Base-by-base conservation (phyloP, 495 filamentous ascomycete species). In the Neurospora tetraspora region DNA sequence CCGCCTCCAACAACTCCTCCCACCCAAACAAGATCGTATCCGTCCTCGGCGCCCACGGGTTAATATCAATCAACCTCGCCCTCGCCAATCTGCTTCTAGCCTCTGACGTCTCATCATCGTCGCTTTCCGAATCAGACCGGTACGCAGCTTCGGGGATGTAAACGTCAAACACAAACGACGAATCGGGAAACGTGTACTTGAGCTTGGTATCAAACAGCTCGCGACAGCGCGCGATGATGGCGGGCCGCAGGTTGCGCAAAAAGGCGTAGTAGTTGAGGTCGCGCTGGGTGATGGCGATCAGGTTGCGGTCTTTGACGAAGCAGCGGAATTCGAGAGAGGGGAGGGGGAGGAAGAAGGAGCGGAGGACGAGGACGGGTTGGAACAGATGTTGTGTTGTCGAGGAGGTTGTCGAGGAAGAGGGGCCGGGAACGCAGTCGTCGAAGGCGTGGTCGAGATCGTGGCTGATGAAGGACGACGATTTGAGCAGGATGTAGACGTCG, bases 371-470 rank as follows among this genome's bases (percentile, higher is more conserved):
- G 18, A 86, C 82, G 23, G 83, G 84, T 36, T 36, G 34, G 34
- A 36, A 36, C 34, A 8, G n/a, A 14, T 34, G 53, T 16, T 69
- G 45, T 3, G 70, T n/a, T 9, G 39, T 9, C 4, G 31, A 34
- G 5, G 31, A 34, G 31, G 76, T 87, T 79, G 81, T 92, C 90
- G 23, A 38, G 6, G 72, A 36, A 39, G 76, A 53, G 31, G 75
- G 85, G 79, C n/a, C n/a, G 31, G 31, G 31, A 5, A 45, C 87
- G 73, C 91, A 94, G 73, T 90, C 94, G 73, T 96, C 92, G 70
- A 97, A 97, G 3, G 94, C 93, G 78, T 97, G 92, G 76, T 97
- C 93, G 4, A 99, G 84, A 78, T 99, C 96, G 77, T 98, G 94
- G 0, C 91, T 97, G 70, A 98, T 87, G 79, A 98, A 99, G 76